Conservation (phyloP, 257 asterid genomes). For the Solanum sejunctum region DNA sequence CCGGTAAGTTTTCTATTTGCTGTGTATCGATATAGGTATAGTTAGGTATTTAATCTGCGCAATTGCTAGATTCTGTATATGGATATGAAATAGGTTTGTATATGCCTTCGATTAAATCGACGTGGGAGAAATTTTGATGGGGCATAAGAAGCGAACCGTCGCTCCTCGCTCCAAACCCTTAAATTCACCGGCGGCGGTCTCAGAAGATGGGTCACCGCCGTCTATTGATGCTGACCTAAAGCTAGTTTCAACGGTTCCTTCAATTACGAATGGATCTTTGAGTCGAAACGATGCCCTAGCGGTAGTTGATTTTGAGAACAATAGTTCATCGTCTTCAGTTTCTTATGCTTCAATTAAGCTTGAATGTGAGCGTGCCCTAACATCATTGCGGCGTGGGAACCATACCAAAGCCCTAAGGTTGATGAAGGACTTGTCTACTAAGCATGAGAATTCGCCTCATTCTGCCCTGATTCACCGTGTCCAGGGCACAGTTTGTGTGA, state of each 20-base stretch:
- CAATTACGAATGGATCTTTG: background rate
- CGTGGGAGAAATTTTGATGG: slow-evolving; percentile 10
- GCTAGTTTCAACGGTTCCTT: background rate
- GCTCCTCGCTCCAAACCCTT: slow-evolving; percentile 30
- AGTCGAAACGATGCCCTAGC: background rate
- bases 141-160: slow-evolving; percentile 36
- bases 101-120: slow-evolving; percentile 15
- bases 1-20: background rate
- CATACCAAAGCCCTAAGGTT: slow-evolving; percentile 56
- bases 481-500: slow-evolving; percentile 64
- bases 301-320: background rate
- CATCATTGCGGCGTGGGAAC: slow-evolving; percentile 50
- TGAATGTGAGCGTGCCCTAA: slow-evolving; percentile 68
- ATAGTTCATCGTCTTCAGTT: background rate
- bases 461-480: slow-evolving; percentile 55
- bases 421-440: slow-evolving; percentile 64
- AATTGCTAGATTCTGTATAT: background rate
- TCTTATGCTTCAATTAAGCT: slow-evolving; percentile 28
- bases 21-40: background rate
- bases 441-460: slow-evolving; percentile 40
- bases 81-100: background rate
- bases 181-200: slow-evolving; percentile 6
- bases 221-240: background rate
- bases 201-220: background rate
- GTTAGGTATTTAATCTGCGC: background rate